Evolutionary conservation across 1,284 basidiomycete genomes (phyloP).

Genomic region (Cutaneotrichosporon curvatum): DNA sequence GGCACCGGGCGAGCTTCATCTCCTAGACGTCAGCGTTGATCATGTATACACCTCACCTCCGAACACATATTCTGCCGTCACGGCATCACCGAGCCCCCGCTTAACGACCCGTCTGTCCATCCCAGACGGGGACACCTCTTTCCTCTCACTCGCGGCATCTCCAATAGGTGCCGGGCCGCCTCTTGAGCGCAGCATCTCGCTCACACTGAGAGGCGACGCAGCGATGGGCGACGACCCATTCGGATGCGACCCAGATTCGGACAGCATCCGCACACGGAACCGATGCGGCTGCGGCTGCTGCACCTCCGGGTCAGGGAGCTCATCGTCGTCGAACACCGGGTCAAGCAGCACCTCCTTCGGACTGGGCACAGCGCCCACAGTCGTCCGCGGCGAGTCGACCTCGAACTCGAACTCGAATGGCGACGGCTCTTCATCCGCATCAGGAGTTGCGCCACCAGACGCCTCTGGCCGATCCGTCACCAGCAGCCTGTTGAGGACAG

Average conservation of each 20-base stretch:
- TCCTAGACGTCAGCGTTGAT: constrained; percentile 31
- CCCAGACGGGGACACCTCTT: not conserved
- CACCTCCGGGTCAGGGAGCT: not conserved
- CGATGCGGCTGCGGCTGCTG: constrained; percentile 6
- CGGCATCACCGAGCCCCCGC: constrained; percentile 16
- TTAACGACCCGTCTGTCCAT: not conserved
- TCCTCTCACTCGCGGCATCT: too few species aligned
- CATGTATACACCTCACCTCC: too few species aligned
- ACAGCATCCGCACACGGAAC: constrained; percentile 30
- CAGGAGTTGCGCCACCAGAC: not conserved
- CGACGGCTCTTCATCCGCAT: constrained; percentile 19
- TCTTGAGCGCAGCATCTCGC: constrained; percentile 22
- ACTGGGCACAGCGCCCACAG: not conserved
- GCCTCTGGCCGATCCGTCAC: constrained; percentile 35
- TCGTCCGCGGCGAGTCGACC: constrained; percentile 18
- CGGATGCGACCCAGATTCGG: too few species aligned
- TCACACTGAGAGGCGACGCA: constrained; percentile 22
- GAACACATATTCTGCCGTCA: constrained; percentile 45
- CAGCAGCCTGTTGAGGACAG: constrained; percentile 52
- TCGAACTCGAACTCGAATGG: constrained; percentile 44
- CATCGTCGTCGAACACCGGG: constrained; percentile 21
- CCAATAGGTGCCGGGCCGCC: not conserved
- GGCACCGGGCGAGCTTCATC: constrained; percentile 37
- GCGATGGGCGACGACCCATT: not conserved
- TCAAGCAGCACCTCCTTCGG: constrained; percentile 26